Conservation (phyloP, 441 rosid genomes). For the Macaranga tanarius region DNA sequence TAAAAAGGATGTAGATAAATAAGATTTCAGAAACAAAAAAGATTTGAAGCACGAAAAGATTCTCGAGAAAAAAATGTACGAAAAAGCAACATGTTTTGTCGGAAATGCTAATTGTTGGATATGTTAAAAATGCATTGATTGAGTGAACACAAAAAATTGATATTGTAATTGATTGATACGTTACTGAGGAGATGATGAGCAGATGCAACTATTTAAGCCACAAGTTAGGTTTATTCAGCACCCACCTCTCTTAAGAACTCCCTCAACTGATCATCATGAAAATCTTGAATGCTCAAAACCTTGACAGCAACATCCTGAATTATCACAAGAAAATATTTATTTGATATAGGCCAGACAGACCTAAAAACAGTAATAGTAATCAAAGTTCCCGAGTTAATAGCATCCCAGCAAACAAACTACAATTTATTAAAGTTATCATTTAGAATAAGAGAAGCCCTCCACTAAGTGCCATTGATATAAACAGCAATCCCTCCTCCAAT, state of each 20-base stretch:
- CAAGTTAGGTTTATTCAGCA: neutral
- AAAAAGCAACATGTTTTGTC: too few relatives aligned
- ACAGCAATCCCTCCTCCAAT: neutral
- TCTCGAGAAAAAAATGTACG: too few relatives aligned
- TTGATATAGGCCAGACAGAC: neutral
- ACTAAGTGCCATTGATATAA: neutral
- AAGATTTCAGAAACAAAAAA: neutral
- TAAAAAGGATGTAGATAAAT: neutral
- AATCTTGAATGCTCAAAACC: constrained; percentile 80
- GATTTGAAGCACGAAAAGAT: too few relatives aligned
- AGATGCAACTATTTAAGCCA: neutral
- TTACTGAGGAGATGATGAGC: neutral
- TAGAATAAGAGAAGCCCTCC: neutral
- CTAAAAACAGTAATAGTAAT: neutral
- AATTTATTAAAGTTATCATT: neutral
- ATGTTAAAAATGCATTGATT: neutral
- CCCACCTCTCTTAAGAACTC: constrained; percentile 90
- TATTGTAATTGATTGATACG: neutral
- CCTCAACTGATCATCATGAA: constrained; percentile 81
- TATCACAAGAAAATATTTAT: constrained; percentile 5
- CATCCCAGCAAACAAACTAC: neutral
- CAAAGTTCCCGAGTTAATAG: neutral
- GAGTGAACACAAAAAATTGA: neutral
- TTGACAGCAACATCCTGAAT: constrained; percentile 95
- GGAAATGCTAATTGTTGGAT: too few relatives aligned